Percentiles rank a stretch among this genome's conserved stretches.
Conservation (phyloP, 1,284 basidiomycete species). For the Apiotrichum gamsii region DNA sequence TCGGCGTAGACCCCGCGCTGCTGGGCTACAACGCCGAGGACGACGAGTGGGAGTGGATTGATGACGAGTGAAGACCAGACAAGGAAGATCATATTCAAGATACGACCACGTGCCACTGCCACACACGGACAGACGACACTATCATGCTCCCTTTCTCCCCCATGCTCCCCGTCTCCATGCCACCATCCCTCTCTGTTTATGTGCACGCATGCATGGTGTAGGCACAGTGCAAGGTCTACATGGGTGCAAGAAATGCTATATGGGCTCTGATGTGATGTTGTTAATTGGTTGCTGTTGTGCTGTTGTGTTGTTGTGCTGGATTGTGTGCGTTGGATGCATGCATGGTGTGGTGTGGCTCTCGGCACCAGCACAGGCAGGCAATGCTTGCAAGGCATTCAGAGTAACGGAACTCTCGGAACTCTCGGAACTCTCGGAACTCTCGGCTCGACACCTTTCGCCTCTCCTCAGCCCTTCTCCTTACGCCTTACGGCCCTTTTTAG, state of each 20-base stretch:
- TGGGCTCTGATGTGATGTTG: neutral
- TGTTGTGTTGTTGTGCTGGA: no score
- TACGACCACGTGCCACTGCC: neutral
- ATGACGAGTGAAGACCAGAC: neutral
- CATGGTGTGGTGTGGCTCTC: no score
- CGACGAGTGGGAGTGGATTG: slow-evolving; percentile 35
- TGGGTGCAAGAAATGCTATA: slow-evolving; percentile 2
- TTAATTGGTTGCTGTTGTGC: no score
- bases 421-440: no score
- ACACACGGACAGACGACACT: neutral
- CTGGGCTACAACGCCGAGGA: slow-evolving; percentile 36
- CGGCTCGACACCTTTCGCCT: no score
- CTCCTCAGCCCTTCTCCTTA: neutral
- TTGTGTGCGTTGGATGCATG: no score
- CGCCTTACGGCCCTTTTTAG: slow-evolving; percentile 64
- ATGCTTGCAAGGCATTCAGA: no score
- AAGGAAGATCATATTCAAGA: no score
- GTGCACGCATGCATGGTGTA: no score
- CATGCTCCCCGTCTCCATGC: neutral
- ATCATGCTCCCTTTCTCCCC: neutral
- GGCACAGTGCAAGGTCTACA: no score
- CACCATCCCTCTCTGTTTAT: neutral
- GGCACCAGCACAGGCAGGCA: no score
- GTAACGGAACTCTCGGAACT: no score
- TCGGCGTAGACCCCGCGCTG: slow-evolving; percentile 40